Percentiles rank a stretch among this genome's conserved stretches.
phyloP scores from a whole-genome alignment of 73 alveolate species.

The Symbiodinium natans region DNA sequence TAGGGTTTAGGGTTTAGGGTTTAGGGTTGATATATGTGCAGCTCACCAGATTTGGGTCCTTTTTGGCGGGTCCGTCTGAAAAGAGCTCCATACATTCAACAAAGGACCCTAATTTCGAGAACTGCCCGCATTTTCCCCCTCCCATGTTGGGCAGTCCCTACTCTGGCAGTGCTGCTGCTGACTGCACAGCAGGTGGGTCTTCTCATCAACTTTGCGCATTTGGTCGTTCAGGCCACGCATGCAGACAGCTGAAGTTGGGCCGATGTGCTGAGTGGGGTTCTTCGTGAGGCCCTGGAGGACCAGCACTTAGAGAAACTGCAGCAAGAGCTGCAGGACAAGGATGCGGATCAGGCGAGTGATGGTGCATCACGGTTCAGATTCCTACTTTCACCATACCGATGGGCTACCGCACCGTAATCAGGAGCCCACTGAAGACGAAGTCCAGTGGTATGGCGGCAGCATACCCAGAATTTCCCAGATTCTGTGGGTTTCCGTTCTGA shows the following conservation, averaged over 20 bases:
- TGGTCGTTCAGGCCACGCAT: background rate
- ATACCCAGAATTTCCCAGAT: background rate
- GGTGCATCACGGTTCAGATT: background rate
- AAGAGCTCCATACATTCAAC: too few species aligned
- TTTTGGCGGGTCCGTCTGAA: too few species aligned
- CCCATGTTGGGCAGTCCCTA: too few species aligned
- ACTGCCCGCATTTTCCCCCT: too few species aligned
- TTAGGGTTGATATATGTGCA: too few species aligned
- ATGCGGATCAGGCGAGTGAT: background rate
- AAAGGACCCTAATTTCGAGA: too few species aligned
- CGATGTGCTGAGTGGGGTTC: too few species aligned
- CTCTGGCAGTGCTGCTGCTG: background rate
- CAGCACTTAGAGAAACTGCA: background rate
- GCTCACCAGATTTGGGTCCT: too few species aligned
- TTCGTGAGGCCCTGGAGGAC: background rate
- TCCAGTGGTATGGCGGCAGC: background rate
- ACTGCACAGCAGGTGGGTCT: background rate
- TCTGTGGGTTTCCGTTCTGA: too few species aligned
- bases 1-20: too few species aligned
- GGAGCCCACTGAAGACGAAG: background rate
- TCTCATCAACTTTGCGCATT: background rate
- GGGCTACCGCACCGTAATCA: too few species aligned
- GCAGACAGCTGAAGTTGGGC: background rate
- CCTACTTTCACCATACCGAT: background rate
- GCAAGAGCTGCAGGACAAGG: background rate